Percentiles rank a stretch among this genome's conserved stretches.
phyloP scores from a whole-genome alignment of 257 asterid species.

The Prunella vulgaris region DNA sequence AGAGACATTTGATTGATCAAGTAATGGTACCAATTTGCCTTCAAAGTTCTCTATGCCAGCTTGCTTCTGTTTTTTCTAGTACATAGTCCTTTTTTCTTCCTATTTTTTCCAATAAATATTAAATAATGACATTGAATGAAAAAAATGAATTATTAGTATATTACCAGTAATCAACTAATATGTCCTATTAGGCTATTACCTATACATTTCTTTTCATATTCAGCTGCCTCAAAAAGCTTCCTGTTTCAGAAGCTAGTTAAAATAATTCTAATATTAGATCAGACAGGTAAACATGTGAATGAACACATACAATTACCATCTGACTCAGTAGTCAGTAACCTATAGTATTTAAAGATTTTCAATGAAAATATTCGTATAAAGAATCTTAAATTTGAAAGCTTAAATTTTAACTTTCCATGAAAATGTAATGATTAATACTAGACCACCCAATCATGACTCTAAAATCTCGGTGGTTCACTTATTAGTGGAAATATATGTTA shows the following conservation, averaged over 20 bases:
- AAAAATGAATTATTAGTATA: not conserved
- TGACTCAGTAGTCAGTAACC: not conserved
- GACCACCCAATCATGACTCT: not conserved
- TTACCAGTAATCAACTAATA: not conserved
- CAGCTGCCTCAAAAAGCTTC: not conserved
- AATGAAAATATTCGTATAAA: not conserved
- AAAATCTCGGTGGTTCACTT: not conserved
- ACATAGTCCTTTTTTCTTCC: not conserved
- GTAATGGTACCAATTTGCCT: not conserved
- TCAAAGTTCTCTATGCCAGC: not conserved
- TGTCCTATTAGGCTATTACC: not conserved
- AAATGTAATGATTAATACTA: not conserved
- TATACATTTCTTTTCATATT: not conserved
- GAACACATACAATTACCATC: not conserved
- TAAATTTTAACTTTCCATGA: not conserved
- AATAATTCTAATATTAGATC: not conserved
- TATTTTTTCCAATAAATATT: not conserved
- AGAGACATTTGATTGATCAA: not conserved
- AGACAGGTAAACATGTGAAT: not conserved
- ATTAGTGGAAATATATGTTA: not conserved
- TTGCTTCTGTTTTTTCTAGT: not conserved
- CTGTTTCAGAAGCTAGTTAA: not conserved
- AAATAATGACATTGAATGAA: not conserved
- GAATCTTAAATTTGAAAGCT: not conserved
- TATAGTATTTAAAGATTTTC: not conserved